These are phyloP conservation scores for Paecilomyces formosus DNA, from an alignment of 2,329 filamentous ascomycete species.

Conservation along the genomic window DNA sequence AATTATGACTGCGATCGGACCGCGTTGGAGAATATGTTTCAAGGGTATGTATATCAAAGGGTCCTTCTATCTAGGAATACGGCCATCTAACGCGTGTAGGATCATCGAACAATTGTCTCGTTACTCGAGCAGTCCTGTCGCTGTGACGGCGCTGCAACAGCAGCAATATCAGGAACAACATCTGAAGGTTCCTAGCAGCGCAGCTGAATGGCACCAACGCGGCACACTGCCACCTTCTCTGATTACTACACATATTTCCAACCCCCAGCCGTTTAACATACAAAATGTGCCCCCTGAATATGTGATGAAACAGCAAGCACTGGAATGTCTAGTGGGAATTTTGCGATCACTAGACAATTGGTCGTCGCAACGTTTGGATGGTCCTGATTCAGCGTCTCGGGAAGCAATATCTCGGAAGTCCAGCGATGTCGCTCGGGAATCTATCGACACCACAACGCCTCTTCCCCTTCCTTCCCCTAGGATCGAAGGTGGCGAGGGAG, in stretches of 20 bases:
- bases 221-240: conserved; percentile 81
- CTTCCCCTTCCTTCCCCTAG: conserved; percentile 52
- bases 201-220: conserved; percentile 75
- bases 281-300: conserved; percentile 81
- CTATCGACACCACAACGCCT: conserved; percentile 60
- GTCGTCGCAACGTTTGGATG: conserved; percentile 62
- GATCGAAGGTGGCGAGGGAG: conserved; percentile 46
- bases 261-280: conserved; percentile 36
- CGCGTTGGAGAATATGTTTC: conserved; percentile 91
- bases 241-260: conserved; percentile 66
- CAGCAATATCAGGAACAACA: conserved; percentile 79
- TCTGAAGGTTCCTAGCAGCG: conserved; percentile 50
- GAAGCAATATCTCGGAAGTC: conserved; percentile 43
- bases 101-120: conserved; percentile 90
- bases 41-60: conserved; percentile 42
- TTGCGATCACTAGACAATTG: conserved; percentile 86
- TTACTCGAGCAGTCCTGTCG: conserved; percentile 71
- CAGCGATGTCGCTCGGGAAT: conserved; percentile 58
- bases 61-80: neutral
- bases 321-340: conserved; percentile 83
- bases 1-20: conserved; percentile 98
- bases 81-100: conserved; percentile 27
- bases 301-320: conserved; percentile 76
- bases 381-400: conserved; percentile 45
- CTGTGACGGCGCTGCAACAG: conserved; percentile 69